Conservation (phyloP, 345 rosid species). For the Dimocarpus longan region DNA sequence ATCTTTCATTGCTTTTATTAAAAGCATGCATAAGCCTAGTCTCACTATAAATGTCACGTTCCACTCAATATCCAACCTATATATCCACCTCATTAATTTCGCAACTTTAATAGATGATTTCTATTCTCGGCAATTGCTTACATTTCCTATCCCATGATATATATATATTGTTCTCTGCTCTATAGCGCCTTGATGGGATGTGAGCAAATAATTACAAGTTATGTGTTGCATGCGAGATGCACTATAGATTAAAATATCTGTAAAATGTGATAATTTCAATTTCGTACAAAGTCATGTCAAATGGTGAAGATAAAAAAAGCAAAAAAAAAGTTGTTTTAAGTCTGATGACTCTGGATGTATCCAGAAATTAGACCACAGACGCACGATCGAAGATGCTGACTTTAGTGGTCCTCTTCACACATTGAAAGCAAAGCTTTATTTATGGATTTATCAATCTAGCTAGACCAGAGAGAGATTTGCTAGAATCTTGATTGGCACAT, state of each 20-base stretch:
- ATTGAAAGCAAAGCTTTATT: neutral
- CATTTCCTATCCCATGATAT: too few species aligned
- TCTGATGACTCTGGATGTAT: neutral
- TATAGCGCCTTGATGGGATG: neutral
- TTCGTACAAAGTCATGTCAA: neutral
- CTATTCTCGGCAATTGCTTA: neutral
- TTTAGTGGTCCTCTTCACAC: neutral
- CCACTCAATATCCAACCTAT: neutral
- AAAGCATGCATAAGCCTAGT: neutral
- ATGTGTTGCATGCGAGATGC: neutral
- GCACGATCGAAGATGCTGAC: neutral
- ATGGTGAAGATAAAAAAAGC: neutral
- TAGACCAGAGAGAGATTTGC: neutral
- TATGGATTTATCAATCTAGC: neutral
- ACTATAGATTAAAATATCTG: neutral
- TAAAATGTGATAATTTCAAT: too few species aligned
- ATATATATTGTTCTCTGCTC: too few species aligned
- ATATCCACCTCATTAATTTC: neutral
- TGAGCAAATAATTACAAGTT: neutral
- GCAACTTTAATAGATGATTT: neutral
- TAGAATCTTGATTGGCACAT: too few species aligned
- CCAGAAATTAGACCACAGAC: neutral
- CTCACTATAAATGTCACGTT: too few species aligned
- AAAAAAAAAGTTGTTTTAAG: neutral
- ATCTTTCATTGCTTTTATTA: neutral